Evolutionary conservation across 2,329 filamentous ascomycete species (phyloP), one percentile per base, ranked within the genome.

Genomic region (Penicillium paneum): DNA sequence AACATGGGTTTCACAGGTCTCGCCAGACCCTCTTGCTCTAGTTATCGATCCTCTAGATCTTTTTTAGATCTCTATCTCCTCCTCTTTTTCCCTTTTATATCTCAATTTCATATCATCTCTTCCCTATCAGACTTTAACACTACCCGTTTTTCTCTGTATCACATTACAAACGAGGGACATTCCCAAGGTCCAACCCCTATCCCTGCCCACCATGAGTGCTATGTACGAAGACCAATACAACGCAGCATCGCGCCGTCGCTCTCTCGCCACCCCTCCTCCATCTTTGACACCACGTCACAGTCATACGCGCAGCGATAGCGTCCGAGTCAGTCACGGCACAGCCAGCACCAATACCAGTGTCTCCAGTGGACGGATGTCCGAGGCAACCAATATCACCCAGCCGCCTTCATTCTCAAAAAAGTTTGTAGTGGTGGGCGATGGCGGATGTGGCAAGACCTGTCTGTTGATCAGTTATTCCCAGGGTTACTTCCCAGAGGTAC

Each of bases 381-480:
- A 89, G 56, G 86, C 83, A 57, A 97, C 93, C 49, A 87, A 90
- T 73, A 84, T 93, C 75, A 97, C 93, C 46, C 91, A 96, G 71
- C 90, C 89, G 24, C 92, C 93, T 4, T 84, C 90, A 54, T 97
- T 94, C 78, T 97, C 93, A 64, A 99, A 99, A 82, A 99, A 99
- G 83, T 94, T 99, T 71, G 94, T 99, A 41, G 94, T 99, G 48
- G 94, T 99, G 42, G 94, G 94, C 59, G 94, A 99, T 74, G 94
- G 94, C 67, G 94, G 94, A 59, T 99, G 94, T 76, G 94, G 94
- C 67, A 99, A 99, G 85, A 99, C 94, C 8, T 99, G 94, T 79
- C 80, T 99, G 64, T 81, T 99, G 75, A 99, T 99, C 76, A 97
- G 92, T 78, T 99, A 97, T 80, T 96, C 91, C 70, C 92, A 97